These are phyloP conservation scores for Colletotrichum karsti DNA, from an alignment of 2,329 filamentous ascomycete genomes.

Conservation along the genomic window DNA sequence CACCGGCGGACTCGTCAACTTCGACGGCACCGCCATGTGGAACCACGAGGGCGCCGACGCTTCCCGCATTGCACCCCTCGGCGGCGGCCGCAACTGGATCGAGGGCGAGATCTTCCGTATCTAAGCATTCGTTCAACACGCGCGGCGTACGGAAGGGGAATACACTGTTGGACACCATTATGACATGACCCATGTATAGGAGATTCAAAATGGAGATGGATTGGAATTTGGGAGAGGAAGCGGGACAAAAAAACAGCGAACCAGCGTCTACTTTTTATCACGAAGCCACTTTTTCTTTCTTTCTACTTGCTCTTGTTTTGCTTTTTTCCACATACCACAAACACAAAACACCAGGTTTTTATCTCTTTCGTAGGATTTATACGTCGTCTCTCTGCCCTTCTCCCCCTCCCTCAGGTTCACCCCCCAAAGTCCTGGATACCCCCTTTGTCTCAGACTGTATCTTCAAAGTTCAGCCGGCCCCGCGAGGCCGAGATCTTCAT, in stretches of 20 bases:
- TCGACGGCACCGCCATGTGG: conserved; percentile 22
- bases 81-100: conserved; percentile 19
- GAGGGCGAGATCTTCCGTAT: neutral
- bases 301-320: no score
- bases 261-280: no score
- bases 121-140: neutral
- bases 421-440: neutral
- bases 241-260: no score
- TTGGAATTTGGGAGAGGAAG: neutral
- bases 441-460: neutral
- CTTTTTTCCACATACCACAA: neutral
- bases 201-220: neutral
- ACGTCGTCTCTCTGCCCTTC: neutral
- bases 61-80: neutral
- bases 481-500: no score
- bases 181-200: neutral
- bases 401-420: neutral
- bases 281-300: no score
- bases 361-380: neutral
- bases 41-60: conserved; percentile 16
- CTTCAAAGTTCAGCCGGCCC: neutral
- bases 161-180: neutral
- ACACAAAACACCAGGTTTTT: neutral
- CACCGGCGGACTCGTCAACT: conserved; percentile 20
- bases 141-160: no score